These are phyloP conservation scores for Alternaria brassicae DNA, from an alignment of 2,329 filamentous ascomycete genomes.

Conservation along the genomic window DNA sequence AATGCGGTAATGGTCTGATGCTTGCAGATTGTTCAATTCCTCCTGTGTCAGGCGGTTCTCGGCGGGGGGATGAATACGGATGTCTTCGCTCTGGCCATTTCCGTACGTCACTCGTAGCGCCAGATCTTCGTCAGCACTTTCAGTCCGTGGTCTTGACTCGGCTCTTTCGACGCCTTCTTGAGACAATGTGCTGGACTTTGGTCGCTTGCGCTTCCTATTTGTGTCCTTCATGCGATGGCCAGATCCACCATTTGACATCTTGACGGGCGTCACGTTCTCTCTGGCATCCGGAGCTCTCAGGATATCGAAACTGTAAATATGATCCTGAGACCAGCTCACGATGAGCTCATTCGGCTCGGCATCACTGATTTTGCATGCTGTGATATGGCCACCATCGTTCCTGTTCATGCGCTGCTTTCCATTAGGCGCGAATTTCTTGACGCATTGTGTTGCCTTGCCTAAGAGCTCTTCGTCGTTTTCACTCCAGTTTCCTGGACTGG, in stretches of 20 bases:
- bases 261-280: conserved; percentile 45
- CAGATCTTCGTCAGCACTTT: conserved; percentile 54
- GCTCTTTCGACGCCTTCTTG: conserved; percentile 53
- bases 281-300: conserved; percentile 64
- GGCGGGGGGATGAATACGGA: conserved; percentile 55
- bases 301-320: conserved; percentile 72
- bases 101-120: conserved; percentile 65
- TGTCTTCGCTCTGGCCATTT: conserved; percentile 67
- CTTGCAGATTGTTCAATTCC: conserved; percentile 57
- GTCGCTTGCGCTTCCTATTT: conserved; percentile 64
- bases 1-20: conserved; percentile 64
- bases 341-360: conserved; percentile 72
- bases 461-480: conserved; percentile 62
- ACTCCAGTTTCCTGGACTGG: conserved; percentile 52
- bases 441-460: conserved; percentile 68
- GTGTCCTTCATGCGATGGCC: conserved; percentile 38
- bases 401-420: conserved; percentile 62
- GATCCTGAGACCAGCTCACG: conserved; percentile 72
- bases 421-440: conserved; percentile 69
- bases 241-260: conserved; percentile 21
- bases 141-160: conserved; percentile 58
- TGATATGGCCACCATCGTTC: conserved; percentile 69
- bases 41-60: conserved; percentile 44
- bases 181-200: conserved; percentile 47
- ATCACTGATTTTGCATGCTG: conserved; percentile 74